phyloP scores from a whole-genome alignment of 345 rosid species.

The Dipteronia sinensis region DNA sequence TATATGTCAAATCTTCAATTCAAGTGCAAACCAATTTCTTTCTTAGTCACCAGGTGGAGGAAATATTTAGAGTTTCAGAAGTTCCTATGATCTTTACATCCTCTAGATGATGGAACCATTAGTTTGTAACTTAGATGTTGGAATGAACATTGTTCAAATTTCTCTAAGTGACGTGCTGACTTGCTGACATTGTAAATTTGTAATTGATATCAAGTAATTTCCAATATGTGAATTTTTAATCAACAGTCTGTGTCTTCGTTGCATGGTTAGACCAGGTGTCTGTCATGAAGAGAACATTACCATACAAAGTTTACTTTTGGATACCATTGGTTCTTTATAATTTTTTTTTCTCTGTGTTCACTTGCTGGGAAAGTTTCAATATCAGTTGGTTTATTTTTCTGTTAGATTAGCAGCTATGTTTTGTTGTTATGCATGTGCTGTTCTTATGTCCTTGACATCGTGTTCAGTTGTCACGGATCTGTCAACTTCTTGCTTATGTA shows the following conservation, averaged over 20 bases:
- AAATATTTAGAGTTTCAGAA: neutral
- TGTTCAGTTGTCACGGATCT: slow-evolving; percentile 3
- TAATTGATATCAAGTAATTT: neutral
- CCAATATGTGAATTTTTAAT: neutral
- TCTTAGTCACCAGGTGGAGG: neutral
- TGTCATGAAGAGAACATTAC: neutral
- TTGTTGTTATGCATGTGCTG: neutral
- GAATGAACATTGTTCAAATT: neutral
- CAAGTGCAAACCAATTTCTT: neutral
- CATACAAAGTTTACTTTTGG: neutral
- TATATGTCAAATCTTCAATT: neutral
- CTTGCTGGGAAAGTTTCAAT: neutral
- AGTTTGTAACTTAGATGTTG: neutral
- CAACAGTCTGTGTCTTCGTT: neutral
- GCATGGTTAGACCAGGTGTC: neutral
- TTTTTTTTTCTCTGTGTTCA: neutral
- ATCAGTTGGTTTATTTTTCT: neutral
- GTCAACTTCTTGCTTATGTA: neutral
- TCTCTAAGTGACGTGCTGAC: neutral
- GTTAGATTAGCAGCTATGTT: neutral
- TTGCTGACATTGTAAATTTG: neutral
- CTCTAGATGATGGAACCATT: neutral
- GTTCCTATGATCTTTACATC: neutral
- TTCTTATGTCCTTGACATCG: neutral
- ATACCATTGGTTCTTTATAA: neutral